Conservation (phyloP, 2,329 filamentous ascomycete species). For the Trichothecium roseum region DNA sequence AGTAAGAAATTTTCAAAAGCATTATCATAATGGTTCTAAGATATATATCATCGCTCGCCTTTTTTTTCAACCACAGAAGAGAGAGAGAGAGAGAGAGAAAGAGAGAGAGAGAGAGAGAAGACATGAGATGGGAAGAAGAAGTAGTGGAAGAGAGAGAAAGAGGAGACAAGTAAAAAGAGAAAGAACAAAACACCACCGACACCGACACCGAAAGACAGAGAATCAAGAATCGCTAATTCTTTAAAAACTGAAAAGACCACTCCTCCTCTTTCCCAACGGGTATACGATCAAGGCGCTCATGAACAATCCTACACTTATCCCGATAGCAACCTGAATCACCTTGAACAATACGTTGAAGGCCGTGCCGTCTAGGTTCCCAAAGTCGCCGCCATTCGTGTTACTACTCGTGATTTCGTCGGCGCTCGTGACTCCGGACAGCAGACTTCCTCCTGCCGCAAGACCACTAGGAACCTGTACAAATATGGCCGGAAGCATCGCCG, state of each 20-base stretch:
- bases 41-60: no score
- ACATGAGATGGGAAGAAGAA: no score
- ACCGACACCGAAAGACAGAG: no score
- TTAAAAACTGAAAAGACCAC: constrained; percentile 45
- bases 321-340: constrained; percentile 51
- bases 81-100: no score
- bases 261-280: constrained; percentile 46
- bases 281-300: constrained; percentile 45
- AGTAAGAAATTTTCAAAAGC: no score
- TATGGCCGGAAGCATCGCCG: constrained; percentile 77
- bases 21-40: no score
- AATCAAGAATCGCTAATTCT: no score
- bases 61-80: no score
- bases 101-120: no score
- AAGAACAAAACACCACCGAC: no score
- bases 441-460: constrained; percentile 48
- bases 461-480: constrained; percentile 60
- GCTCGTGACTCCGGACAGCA: constrained; percentile 45
- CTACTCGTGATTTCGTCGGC: constrained; percentile 44
- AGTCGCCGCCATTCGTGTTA: constrained; percentile 17
- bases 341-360: constrained; percentile 45
- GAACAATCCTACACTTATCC: constrained; percentile 50
- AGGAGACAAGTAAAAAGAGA: no score
- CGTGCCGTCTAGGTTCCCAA: constrained; percentile 28
- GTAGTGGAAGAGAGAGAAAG: no score